Evolutionary conservation across 306 rosid genomes (phyloP), one percentile per base, ranked within the genome.

Genomic region (cucumber (Cucumis sativus)): DNA sequence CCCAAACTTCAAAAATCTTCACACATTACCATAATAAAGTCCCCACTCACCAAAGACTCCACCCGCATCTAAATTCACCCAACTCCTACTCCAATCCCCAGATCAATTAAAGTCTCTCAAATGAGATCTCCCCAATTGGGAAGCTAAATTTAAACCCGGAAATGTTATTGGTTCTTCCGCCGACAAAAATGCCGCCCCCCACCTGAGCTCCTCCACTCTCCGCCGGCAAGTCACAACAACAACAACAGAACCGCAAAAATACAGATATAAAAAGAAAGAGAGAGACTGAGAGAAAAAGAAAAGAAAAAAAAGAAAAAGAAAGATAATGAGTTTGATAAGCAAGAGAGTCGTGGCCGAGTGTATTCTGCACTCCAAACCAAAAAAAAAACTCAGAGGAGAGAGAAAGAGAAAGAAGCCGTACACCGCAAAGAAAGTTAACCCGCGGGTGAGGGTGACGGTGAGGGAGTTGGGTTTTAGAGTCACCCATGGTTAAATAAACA

Each of bases 381-480:
- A 33, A 33, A 33, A 33, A 33, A 33, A 33, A 33, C 37, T 4
- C 49, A 78, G 59, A 30, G 45, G 15, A 10, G 82, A 58, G 79
- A 83, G 69, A 80, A 23, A 37, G 14, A 37, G 72, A 66, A 71
- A 20, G 30, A 21, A 63, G 35, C 78, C 62, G 80, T 75, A 83
- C 82, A 66, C 80, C 65, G 56, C 62, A 77, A 77, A 37, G 37
- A 49, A 23, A 30, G 37, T 37, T 70, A 74, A 84, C 88, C 87
- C 87, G 64, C 79, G 87, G 83, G 85, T 72, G 35, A 28, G 87
- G 83, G 85, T 72, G 35, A 37, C 57, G n/a, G 57, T 52, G 57
- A 52, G 57, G 57, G 57, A 25, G 39, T 39, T 10, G 10, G 43
- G 39, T n/a, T 52, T 51, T 51, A 12, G 41, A 7, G 54, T 21